phyloP scores from a whole-genome alignment of 352 stramenopile species.

The Globisporangium irregulare region DNA sequence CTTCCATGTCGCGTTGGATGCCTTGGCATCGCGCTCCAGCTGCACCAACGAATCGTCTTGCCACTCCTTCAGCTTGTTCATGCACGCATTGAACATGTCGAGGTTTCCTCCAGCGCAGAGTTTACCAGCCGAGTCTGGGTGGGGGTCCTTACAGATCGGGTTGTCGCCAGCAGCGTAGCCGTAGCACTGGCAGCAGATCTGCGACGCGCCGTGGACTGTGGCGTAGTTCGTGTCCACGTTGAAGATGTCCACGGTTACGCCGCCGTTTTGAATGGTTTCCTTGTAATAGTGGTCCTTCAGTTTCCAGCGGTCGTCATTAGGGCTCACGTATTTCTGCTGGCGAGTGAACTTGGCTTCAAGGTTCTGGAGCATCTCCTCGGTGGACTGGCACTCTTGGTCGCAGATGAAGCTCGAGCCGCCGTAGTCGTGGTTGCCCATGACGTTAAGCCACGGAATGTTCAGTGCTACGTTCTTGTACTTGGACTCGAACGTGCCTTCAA shows the following conservation, averaged over 20 bases:
- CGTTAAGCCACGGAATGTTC: slow-evolving; percentile 69
- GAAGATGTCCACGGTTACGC: slow-evolving; percentile 63
- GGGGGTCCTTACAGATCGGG: slow-evolving; percentile 37
- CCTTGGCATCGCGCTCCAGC: slow-evolving; percentile 39
- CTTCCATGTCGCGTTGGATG: slow-evolving; percentile 62
- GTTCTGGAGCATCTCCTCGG: slow-evolving; percentile 42
- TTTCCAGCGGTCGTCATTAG: slow-evolving; percentile 71
- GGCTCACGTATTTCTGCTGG: slow-evolving; percentile 64
- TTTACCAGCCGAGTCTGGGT: slow-evolving; percentile 31
- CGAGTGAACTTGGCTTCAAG: slow-evolving; percentile 57
- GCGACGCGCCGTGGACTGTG: slow-evolving; percentile 49
- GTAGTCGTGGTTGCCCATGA: slow-evolving; percentile 82
- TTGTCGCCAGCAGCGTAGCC: slow-evolving; percentile 40
- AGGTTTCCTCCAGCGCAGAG: slow-evolving; percentile 49
- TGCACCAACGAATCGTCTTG: slow-evolving; percentile 52
- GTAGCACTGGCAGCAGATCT: slow-evolving; percentile 79
- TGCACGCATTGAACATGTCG: slow-evolving; percentile 57
- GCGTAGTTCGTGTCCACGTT: slow-evolving; percentile 74
- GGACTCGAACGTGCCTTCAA: slow-evolving; percentile 64
- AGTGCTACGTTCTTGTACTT: slow-evolving; percentile 58
- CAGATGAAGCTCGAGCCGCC: slow-evolving; percentile 72
- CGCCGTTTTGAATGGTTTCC: slow-evolving; percentile 38
- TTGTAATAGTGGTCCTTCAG: slow-evolving; percentile 74
- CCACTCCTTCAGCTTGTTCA: slow-evolving; percentile 51
- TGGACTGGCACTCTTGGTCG: slow-evolving; percentile 45